phyloP scores from a whole-genome alignment of 106 monocot species.

The Platanthera zijinensis region DNA sequence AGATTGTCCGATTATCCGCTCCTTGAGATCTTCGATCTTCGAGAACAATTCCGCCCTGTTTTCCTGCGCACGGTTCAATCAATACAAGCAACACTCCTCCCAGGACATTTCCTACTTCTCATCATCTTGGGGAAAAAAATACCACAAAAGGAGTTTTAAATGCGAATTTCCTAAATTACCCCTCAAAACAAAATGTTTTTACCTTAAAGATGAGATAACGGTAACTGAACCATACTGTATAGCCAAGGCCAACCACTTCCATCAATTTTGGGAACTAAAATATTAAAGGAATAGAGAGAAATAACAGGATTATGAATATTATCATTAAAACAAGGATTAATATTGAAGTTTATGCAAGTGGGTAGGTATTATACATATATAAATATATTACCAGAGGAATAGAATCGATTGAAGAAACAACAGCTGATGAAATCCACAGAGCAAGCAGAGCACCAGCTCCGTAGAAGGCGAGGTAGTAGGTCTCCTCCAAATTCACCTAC shows the following conservation, averaged over 20 bases:
- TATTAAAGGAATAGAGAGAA: background rate
- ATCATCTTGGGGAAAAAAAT: no score
- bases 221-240: conserved; percentile 68
- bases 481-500: conserved; percentile 43
- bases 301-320: background rate
- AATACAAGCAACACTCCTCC: background rate
- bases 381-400: conserved; percentile 48
- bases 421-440: conserved; percentile 57
- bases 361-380: background rate
- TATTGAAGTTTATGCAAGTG: background rate
- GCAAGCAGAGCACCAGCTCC: conserved; percentile 39
- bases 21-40: conserved; percentile 47
- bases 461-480: conserved; percentile 30
- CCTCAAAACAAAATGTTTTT: background rate
- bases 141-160: no score
- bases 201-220: conserved; percentile 81
- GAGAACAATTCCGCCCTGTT: conserved; percentile 62
- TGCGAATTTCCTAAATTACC: no score
- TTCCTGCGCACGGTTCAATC: conserved; percentile 26
- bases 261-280: conserved; percentile 62
- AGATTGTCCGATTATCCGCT: conserved; percentile 36
- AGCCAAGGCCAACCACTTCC: conserved; percentile 74
- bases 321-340: background rate
- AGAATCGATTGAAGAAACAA: conserved; percentile 58
- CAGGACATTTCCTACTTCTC: background rate